These are phyloP conservation scores for Rhipidocladum racemiflorum DNA, from an alignment of 176 grass and related monocot species.

Conservation along the genomic window DNA sequence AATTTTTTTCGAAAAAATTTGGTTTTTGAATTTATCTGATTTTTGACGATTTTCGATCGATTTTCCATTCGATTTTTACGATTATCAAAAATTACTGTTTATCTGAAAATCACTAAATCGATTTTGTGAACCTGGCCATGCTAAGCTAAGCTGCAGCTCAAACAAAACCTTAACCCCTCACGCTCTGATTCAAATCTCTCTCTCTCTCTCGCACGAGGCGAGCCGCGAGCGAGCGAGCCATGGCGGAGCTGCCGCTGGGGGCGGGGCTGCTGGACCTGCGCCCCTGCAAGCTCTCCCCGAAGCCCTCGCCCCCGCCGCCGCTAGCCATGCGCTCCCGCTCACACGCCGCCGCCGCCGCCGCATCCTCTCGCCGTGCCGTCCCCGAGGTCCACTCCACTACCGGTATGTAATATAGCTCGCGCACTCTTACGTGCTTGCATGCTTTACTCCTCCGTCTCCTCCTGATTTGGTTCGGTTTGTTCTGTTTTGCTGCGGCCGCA, in stretches of 20 bases:
- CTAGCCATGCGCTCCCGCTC: background rate
- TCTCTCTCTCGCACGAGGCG: background rate
- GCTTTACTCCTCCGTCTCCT: background rate
- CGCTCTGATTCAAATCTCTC: slow-evolving; percentile 17
- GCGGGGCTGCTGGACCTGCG: slow-evolving; percentile 50
- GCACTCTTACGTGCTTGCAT: background rate
- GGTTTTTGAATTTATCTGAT: no score
- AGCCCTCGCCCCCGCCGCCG: slow-evolving; percentile 16
- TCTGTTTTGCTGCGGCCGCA: background rate
- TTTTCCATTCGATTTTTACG: no score
- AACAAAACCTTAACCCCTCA: background rate
- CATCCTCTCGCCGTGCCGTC: slow-evolving; percentile 26
- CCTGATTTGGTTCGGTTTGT: background rate
- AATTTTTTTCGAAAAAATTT: no score
- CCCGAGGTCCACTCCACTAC: slow-evolving; percentile 52
- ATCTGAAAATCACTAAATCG: no score
- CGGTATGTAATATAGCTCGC: slow-evolving; percentile 23
- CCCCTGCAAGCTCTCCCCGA: slow-evolving; percentile 48
- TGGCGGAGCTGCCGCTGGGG: slow-evolving; percentile 70
- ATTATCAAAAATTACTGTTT: no score
- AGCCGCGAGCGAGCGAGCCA: slow-evolving; percentile 8
- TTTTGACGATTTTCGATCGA: no score
- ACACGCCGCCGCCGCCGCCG: slow-evolving; percentile 17
- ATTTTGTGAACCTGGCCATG: no score
- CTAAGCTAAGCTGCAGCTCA: background rate